phyloP scores from a whole-genome alignment of 1,284 basidiomycete genomes.

The Pseudozyma flocculosa region DNA sequence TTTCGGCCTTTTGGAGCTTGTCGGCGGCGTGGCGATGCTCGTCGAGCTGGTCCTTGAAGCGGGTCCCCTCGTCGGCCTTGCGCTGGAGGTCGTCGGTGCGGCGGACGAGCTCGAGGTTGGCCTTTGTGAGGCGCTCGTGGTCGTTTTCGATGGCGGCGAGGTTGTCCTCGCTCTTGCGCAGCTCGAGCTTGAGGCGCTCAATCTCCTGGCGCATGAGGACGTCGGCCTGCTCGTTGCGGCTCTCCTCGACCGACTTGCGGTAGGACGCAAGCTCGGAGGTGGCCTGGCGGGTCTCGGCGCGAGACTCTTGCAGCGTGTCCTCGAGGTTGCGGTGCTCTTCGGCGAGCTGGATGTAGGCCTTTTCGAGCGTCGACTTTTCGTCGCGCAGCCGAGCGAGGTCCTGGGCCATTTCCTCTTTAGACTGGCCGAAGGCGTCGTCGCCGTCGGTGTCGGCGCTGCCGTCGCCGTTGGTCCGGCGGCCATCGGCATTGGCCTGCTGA shows the following conservation, averaged over 20 bases:
- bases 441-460: neutral
- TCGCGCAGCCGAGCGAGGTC: slow-evolving; percentile 67
- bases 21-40: slow-evolving; percentile 79
- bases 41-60: slow-evolving; percentile 88
- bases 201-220: slow-evolving; percentile 42
- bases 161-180: slow-evolving; percentile 44
- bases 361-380: slow-evolving; percentile 66
- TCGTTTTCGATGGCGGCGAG: slow-evolving; percentile 45
- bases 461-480: neutral
- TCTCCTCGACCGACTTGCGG: slow-evolving; percentile 35
- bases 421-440: slow-evolving; percentile 8
- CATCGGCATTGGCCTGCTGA: neutral
- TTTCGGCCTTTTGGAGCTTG: slow-evolving; percentile 86
- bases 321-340: slow-evolving; percentile 75
- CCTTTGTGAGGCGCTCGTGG: slow-evolving; percentile 33
- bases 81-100: slow-evolving; percentile 75
- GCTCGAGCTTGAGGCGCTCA: slow-evolving; percentile 38
- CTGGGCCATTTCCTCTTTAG: slow-evolving; percentile 61
- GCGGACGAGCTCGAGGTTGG: slow-evolving; percentile 20
- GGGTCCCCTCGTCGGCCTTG: slow-evolving; percentile 73
- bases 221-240: slow-evolving; percentile 34
- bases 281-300: slow-evolving; percentile 34
- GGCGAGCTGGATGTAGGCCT: slow-evolving; percentile 72
- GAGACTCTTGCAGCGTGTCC: slow-evolving; percentile 62
- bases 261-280: slow-evolving; percentile 18